Evolutionary conservation across 2,329 filamentous ascomycete genomes (phyloP).

Genomic region (Diaporthe caulivora): DNA sequence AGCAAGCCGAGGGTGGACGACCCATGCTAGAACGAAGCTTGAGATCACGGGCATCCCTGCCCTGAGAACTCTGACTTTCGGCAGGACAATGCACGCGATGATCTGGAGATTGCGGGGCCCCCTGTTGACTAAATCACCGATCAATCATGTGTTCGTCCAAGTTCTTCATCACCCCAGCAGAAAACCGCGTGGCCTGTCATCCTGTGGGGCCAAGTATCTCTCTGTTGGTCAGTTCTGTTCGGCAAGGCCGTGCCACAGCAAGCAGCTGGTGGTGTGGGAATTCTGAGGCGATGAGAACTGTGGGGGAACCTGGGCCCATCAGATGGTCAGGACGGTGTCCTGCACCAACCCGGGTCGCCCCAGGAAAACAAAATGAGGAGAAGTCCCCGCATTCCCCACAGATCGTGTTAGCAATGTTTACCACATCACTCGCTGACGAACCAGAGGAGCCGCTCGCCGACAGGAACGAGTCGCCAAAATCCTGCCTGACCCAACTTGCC

Average conservation of each 20-base stretch:
- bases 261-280: constrained; percentile 1
- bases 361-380: constrained; percentile 31
- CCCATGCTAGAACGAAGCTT: not conserved
- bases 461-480: not conserved
- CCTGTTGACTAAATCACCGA: constrained; percentile 1
- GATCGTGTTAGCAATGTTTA: constrained; percentile 1
- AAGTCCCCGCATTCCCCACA: constrained; percentile 16
- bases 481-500: not conserved
- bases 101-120: constrained; percentile 27
- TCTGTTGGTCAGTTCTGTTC: not conserved
- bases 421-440: not conserved
- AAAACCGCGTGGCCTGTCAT: constrained; percentile 15
- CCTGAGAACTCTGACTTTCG: not conserved
- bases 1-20: not conserved
- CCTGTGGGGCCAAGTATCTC: not conserved
- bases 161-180: constrained; percentile 5
- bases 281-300: constrained; percentile 16
- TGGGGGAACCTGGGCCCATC: not conserved
- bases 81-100: not conserved
- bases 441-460: not conserved
- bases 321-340: not conserved
- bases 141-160: constrained; percentile 27
- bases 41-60: constrained; percentile 15
- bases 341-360: not conserved
- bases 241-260: not conserved